Conservation (phyloP, 257 asterid genomes). For the Lantana camara region DNA sequence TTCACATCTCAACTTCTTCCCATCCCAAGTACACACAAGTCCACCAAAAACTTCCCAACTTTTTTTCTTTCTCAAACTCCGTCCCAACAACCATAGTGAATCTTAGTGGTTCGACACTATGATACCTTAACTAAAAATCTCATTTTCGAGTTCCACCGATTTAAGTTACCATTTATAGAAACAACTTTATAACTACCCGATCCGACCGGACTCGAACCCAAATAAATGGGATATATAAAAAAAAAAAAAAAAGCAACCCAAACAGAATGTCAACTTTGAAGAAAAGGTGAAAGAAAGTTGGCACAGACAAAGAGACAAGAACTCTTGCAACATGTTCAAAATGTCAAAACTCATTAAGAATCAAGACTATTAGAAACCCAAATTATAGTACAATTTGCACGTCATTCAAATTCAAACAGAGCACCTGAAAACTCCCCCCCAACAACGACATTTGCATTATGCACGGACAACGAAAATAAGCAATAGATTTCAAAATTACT, state of each 20-base stretch:
- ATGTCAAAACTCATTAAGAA: not conserved
- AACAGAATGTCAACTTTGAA: not conserved
- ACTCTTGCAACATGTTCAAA: not conserved
- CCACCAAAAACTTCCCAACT: not conserved
- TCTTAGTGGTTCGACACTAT: too few species aligned
- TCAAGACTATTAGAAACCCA: not conserved
- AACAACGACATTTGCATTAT: slow-evolving; percentile 18
- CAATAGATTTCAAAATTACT: slow-evolving; percentile 12
- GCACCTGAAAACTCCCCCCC: slow-evolving; percentile 24
- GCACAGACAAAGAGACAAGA: not conserved
- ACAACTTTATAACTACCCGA: too few species aligned
- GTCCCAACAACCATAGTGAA: too few species aligned
- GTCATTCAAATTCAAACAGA: slow-evolving; percentile 21
- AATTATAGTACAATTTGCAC: not conserved
- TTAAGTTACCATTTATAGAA: too few species aligned
- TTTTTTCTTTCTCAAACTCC: not conserved
- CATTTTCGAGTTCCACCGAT: too few species aligned
- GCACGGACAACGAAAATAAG: slow-evolving; percentile 10
- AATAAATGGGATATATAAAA: too few species aligned
- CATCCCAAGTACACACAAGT: not conserved
- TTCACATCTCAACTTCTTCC: too few species aligned
- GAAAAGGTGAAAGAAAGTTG: not conserved
- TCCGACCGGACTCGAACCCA: too few species aligned
- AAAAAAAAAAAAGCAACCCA: too few species aligned
- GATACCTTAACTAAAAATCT: too few species aligned